Conservation (phyloP, 163 green algal species). For the Scenedesmus sp. region DNA sequence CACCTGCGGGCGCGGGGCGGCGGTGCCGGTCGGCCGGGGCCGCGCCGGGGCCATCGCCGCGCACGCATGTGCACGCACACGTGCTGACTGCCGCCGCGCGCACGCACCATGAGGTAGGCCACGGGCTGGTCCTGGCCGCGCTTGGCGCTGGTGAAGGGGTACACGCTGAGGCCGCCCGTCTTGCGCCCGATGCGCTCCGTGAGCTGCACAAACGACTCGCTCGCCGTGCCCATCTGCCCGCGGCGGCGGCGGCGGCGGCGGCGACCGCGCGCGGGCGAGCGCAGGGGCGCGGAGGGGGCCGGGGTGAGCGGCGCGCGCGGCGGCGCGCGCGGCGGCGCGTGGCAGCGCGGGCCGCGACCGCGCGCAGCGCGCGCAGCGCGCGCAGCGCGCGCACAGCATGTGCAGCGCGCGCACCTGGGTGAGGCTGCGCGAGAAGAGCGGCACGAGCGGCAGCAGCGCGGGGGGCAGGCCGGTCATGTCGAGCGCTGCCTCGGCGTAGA, state of each 20-base stretch:
- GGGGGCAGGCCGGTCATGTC: conserved; percentile 84
- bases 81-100: no score
- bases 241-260: no score
- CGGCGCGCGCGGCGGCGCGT: no score
- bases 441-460: conserved; percentile 93
- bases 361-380: no score
- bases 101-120: conserved; percentile 83
- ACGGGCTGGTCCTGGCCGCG: conserved; percentile 68
- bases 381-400: not conserved
- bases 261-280: no score
- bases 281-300: no score
- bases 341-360: no score
- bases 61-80: no score
- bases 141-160: conserved; percentile 68
- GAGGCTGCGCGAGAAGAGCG: conserved; percentile 92
- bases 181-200: conserved; percentile 97
- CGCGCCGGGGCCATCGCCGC: no score
- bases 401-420: conserved; percentile 84
- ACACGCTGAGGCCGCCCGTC: conserved; percentile 94
- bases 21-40: no score
- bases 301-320: no score
- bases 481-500: conserved; percentile 93
- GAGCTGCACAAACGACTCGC: conserved; percentile 93
- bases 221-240: conserved; percentile 86
- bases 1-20: conserved; percentile 49